Conservation (phyloP, 805 yeast genomes). For the Wickerhamiella siamensis region DNA sequence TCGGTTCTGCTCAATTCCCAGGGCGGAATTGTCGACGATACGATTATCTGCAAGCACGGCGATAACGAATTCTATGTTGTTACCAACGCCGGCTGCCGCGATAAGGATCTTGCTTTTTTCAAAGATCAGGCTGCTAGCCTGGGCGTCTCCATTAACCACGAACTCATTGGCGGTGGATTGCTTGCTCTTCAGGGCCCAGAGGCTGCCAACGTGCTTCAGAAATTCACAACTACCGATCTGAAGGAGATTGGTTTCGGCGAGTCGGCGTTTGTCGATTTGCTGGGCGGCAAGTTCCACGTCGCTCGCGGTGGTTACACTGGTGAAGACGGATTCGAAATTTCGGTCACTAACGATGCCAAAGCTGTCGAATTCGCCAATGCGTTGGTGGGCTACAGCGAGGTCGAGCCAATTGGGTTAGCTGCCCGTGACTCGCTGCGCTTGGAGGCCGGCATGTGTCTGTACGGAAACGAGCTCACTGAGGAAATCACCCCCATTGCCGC, state of each 20-base stretch:
- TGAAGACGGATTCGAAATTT: constrained; percentile 93
- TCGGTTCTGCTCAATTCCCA: constrained; percentile 57
- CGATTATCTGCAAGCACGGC: constrained; percentile 74
- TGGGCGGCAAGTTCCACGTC: constrained; percentile 43
- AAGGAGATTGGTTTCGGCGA: constrained; percentile 60
- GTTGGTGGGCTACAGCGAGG: constrained; percentile 35
- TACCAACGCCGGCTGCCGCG: constrained; percentile 91
- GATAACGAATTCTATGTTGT: constrained; percentile 66
- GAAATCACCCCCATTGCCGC: constrained; percentile 76
- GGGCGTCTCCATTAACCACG: constrained; percentile 25
- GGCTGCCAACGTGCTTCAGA: constrained; percentile 53
- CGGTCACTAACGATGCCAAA: constrained; percentile 41
- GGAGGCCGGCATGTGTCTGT: constrained; percentile 97
- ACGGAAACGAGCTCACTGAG: constrained; percentile 83
- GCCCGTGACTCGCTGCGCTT: constrained; percentile 91
- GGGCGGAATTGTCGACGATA: constrained; percentile 89
- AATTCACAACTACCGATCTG: constrained; percentile 46
- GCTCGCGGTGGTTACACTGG: constrained; percentile 97
- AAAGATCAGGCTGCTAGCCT: constrained; percentile 33
- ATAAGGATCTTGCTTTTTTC: constrained; percentile 58
- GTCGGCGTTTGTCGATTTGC: constrained; percentile 34
- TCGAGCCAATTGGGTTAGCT: constrained; percentile 86
- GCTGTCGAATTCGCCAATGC: constrained; percentile 49
- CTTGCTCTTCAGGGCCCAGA: constrained; percentile 90
- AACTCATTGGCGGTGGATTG: constrained; percentile 52